A percentile compares a stretch with the other conserved stretches of the same genome.
Evolutionary conservation across 2,329 filamentous ascomycete genomes (phyloP).

Genomic region (Tolypocladium nubicola): DNA sequence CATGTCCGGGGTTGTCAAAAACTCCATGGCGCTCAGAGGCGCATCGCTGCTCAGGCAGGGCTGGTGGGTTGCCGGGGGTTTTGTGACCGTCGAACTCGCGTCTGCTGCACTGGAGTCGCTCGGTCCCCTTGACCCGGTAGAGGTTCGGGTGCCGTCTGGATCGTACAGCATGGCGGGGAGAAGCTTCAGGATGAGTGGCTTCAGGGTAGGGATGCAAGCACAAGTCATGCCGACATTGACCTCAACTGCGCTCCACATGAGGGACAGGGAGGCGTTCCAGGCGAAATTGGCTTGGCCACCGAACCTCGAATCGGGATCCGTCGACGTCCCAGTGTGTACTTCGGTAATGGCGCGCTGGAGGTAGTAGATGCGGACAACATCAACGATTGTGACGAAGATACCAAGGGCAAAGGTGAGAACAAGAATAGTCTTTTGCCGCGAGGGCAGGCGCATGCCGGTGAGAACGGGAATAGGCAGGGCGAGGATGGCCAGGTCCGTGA

Average conservation of each 20-base stretch:
- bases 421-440: constrained; percentile 78
- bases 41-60: constrained; percentile 12
- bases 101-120: constrained; percentile 10
- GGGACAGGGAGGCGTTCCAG: constrained; percentile 71
- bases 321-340: constrained; percentile 24
- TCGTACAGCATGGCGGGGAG: constrained; percentile 47
- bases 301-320: constrained; percentile 32
- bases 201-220: constrained; percentile 84
- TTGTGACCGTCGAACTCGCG: background rate
- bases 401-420: constrained; percentile 80
- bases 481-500: constrained; percentile 80
- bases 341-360: constrained; percentile 60
- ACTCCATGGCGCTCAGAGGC: constrained; percentile 30
- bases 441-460: constrained; percentile 74
- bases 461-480: constrained; percentile 82
- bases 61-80: constrained; percentile 1
- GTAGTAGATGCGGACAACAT: constrained; percentile 84
- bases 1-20: constrained; percentile 33
- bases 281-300: constrained; percentile 43
- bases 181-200: constrained; percentile 65
- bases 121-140: constrained; percentile 14
- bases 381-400: constrained; percentile 77
- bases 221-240: constrained; percentile 86
- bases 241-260: constrained; percentile 92
- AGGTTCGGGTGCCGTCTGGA: constrained; percentile 29